Base-by-base conservation (phyloP, 2,329 filamentous ascomycete species). In the Ophiostoma sp. region DNA sequence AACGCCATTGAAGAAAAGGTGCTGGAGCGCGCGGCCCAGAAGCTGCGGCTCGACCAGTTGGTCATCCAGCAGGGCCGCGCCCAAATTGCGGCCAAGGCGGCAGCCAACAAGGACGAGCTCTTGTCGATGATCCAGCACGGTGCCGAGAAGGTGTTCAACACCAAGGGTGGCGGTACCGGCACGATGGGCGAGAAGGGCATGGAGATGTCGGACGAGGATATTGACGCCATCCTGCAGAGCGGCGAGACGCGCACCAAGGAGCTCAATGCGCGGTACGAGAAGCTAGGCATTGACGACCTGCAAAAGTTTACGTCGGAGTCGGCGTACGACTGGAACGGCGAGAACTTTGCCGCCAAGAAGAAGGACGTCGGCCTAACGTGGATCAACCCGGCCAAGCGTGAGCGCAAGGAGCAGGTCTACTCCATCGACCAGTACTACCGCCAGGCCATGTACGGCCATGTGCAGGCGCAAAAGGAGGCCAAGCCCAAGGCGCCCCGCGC, bases 391-490 rank as follows among this genome's bases (percentile, higher is more conserved):
- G 91, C 95, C 19, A 99, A 99, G 86, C 95, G 96, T 82, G 97
- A 99, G 84, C 93, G 96, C 79, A 99, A 98, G 82, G 95, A 98
- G 80, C 94, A 98, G 80, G 94, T 94, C 5, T 99, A 99, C 81
- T 98, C 95, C 0, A 97, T 99, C 85, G 97, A 99, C 81, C 97
- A 98, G 82, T 99, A 99, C 84, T 99, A 98, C 84, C 92, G 95
- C 77, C 91, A 97, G 78, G 93, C 94, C 11, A 88, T 99, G 79
- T 92, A 93, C 78, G 87, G 87, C 12, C 87, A 89, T 48, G 96
- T 93, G 71, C 90, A 94, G 82, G 90, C 91, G 48, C 88, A 91
- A 63, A 91, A 90, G 31, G 91, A 93, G 52, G 94, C 98, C 33
- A 98, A 98, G 82, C 95, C 95, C 9, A 97, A 97, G 83, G 93